phyloP scores from a whole-genome alignment of 352 stramenopile genomes.

The Phytophthora tubulina region DNA sequence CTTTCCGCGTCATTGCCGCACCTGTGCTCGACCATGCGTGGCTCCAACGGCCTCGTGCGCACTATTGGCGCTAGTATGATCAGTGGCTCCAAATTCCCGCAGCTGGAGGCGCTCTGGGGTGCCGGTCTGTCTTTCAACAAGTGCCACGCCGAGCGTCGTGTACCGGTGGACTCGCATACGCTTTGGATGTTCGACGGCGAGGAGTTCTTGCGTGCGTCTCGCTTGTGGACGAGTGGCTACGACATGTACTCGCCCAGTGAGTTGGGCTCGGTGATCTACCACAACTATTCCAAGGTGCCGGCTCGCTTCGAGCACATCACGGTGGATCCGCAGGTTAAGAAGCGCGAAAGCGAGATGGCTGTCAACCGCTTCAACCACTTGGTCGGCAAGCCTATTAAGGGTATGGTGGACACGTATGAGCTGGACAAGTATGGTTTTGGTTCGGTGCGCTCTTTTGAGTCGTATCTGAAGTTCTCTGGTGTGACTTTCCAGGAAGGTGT shows the following conservation, averaged over 20 bases:
- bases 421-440: conserved; percentile 71
- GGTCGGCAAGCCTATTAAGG: conserved; percentile 67
- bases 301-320: conserved; percentile 67
- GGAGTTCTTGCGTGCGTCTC: conserved; percentile 71
- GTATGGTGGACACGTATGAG: conserved; percentile 66
- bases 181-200: conserved; percentile 85
- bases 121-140: conserved; percentile 87
- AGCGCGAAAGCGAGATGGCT: conserved; percentile 61
- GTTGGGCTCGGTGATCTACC: conserved; percentile 71
- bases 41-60: conserved; percentile 72
- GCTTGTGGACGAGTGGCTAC: conserved; percentile 74
- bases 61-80: conserved; percentile 88
- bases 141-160: conserved; percentile 81
- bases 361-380: conserved; percentile 69
- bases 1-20: conserved; percentile 69
- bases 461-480: conserved; percentile 70
- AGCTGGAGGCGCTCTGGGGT: conserved; percentile 79
- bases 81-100: conserved; percentile 70
- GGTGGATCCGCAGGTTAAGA: conserved; percentile 53
- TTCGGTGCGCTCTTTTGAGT: conserved; percentile 59
- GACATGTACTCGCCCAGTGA: conserved; percentile 76
- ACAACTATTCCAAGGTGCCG: conserved; percentile 82
- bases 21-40: conserved; percentile 78
- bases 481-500: conserved; percentile 58
- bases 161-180: conserved; percentile 81